Conservation (phyloP, 768 basidiomycete genomes). For the Lactarius tabidus region DNA sequence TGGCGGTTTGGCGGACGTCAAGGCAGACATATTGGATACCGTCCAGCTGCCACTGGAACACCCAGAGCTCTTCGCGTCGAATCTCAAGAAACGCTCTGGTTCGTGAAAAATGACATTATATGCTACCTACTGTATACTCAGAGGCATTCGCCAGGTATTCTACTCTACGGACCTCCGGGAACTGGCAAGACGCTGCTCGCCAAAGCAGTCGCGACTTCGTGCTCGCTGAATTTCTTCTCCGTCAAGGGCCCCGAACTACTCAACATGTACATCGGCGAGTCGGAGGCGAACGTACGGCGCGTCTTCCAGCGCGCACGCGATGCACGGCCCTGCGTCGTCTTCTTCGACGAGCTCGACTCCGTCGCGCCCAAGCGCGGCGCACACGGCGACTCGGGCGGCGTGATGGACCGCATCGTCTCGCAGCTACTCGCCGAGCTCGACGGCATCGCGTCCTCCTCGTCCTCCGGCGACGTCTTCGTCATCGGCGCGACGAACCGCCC, state of each 20-base stretch:
- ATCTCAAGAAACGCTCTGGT: constrained; percentile 96
- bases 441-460: constrained; percentile 65
- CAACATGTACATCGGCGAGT: constrained; percentile 99
- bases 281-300: constrained; percentile 92
- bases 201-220: constrained; percentile 94
- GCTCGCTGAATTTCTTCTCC: constrained; percentile 94
- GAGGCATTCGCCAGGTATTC: constrained; percentile 53
- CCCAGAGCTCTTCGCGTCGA: constrained; percentile 85
- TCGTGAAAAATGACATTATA: constrained; percentile 21
- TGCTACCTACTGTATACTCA: neutral
- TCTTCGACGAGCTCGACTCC: constrained; percentile 95
- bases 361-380: constrained; percentile 93
- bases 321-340: constrained; percentile 91
- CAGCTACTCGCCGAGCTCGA: constrained; percentile 92
- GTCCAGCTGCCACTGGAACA: constrained; percentile 89
- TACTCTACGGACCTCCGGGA: constrained; percentile 92
- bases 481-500: constrained; percentile 96
- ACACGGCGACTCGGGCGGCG: constrained; percentile 94
- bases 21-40: constrained; percentile 91
- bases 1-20: constrained; percentile 84
- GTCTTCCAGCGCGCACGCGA: constrained; percentile 90
- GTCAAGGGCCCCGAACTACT: constrained; percentile 93
- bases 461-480: constrained; percentile 69
- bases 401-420: constrained; percentile 97
- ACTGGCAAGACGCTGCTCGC: constrained; percentile 95